Evolutionary conservation across 805 yeast genomes (phyloP).

Genomic region (Dipodascus albidus): DNA sequence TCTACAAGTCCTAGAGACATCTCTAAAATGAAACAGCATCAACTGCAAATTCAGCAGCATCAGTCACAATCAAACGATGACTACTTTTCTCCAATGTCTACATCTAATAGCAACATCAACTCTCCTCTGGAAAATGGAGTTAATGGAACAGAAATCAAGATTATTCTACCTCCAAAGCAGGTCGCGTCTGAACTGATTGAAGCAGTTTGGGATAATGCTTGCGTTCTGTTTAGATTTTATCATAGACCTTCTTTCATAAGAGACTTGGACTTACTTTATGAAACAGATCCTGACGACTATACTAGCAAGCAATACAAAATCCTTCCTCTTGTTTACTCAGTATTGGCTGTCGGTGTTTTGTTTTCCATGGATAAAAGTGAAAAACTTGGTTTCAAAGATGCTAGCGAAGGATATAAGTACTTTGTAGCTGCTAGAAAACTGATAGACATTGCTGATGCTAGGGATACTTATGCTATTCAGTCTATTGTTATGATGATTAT

Average conservation of each 20-base stretch:
- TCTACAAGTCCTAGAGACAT: background rate
- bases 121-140: background rate
- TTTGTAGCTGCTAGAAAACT: conserved; percentile 71
- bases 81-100: conserved; percentile 2
- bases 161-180: conserved; percentile 65
- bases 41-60: background rate
- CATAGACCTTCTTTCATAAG: conserved; percentile 72
- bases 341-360: conserved; percentile 81
- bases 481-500: conserved; percentile 78
- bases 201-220: conserved; percentile 76
- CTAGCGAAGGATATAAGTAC: conserved; percentile 59
- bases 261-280: conserved; percentile 65
- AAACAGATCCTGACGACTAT: conserved; percentile 59
- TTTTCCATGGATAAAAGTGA: conserved; percentile 39
- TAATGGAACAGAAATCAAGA: conserved; percentile 40
- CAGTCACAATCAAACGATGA: conserved; percentile 1
- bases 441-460: conserved; percentile 73
- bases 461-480: conserved; percentile 73
- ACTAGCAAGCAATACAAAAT: conserved; percentile 65
- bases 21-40: background rate
- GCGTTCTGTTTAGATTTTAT: conserved; percentile 74
- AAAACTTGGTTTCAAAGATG: conserved; percentile 27
- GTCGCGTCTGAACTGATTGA: conserved; percentile 60
- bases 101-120: background rate
- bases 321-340: conserved; percentile 70